phyloP scores from a whole-genome alignment of 495 filamentous ascomycete genomes.

The Amorphotheca resinae region DNA sequence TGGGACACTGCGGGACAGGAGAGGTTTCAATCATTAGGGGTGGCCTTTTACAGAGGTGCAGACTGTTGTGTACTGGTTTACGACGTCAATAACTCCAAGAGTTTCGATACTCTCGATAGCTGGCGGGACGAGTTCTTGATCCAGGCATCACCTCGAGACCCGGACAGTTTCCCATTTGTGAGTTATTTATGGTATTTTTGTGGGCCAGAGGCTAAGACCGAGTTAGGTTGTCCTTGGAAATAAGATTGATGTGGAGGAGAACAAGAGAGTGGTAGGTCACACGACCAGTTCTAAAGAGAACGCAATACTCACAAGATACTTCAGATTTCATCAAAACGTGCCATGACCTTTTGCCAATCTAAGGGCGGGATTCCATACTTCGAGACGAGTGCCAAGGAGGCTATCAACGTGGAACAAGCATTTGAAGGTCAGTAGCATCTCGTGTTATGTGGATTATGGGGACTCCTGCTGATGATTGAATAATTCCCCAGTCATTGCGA shows the following conservation, averaged over 20 bases:
- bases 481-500: conserved; percentile 65
- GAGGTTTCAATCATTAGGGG: conserved; percentile 92
- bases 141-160: conserved; percentile 90
- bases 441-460: background rate
- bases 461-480: background rate
- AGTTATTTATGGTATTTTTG: conserved; percentile 24
- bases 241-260: conserved; percentile 96
- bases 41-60: conserved; percentile 95
- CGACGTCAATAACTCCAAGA: conserved; percentile 98
- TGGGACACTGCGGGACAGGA: conserved; percentile 99
- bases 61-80: conserved; percentile 98
- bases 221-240: conserved; percentile 82
- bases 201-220: conserved; percentile 5
- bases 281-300: background rate
- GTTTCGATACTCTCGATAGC: conserved; percentile 94
- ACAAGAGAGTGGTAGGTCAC: conserved; percentile 70
- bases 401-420: conserved; percentile 94
- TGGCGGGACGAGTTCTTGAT: conserved; percentile 99
- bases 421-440: conserved; percentile 64
- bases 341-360: conserved; percentile 93
- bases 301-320: conserved; percentile 8
- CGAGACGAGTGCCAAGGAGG: conserved; percentile 98
- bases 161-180: conserved; percentile 96
- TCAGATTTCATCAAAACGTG: conserved; percentile 86
- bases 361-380: conserved; percentile 98